Conservation (phyloP, 164 flowering plant species). For the Piper longum region DNA sequence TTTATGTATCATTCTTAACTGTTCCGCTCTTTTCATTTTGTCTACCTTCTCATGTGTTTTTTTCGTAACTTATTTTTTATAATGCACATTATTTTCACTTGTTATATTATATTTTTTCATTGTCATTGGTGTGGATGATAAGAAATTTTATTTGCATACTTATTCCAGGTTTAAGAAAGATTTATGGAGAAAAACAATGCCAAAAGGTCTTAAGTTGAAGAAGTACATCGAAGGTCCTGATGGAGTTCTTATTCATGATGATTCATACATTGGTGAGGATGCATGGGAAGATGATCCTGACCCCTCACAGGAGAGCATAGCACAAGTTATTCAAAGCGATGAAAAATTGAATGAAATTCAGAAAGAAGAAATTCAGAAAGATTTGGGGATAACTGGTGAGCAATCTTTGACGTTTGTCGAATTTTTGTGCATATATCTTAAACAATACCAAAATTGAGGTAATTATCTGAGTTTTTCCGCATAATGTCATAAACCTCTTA, state of each 20-base stretch:
- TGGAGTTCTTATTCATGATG: slow-evolving; percentile 62
- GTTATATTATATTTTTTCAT: background rate
- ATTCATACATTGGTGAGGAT: slow-evolving; percentile 78
- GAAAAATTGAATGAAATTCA: slow-evolving; percentile 28
- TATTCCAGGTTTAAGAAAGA: slow-evolving; percentile 31
- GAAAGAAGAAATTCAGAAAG: slow-evolving; percentile 38
- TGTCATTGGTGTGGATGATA: background rate
- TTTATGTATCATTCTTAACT: background rate
- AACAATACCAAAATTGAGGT: background rate
- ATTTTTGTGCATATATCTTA: no score
- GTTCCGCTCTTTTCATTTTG: background rate
- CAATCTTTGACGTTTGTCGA: background rate
- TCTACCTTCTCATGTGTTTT: background rate
- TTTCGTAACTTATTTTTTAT: background rate
- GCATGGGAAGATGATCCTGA: slow-evolving; percentile 84
- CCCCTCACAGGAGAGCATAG: slow-evolving; percentile 22
- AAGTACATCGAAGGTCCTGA: slow-evolving; percentile 70
- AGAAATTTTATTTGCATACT: background rate
- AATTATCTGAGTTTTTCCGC: no score
- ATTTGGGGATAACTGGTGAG: slow-evolving; percentile 62
- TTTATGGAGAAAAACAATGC: slow-evolving; percentile 83
- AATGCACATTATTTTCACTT: background rate
- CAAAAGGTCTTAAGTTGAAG: slow-evolving; percentile 82
- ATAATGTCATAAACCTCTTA: no score
- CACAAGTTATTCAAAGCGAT: slow-evolving; percentile 37